Conservation (phyloP, 352 stramenopile species). For the Phytophthora multivora region DNA sequence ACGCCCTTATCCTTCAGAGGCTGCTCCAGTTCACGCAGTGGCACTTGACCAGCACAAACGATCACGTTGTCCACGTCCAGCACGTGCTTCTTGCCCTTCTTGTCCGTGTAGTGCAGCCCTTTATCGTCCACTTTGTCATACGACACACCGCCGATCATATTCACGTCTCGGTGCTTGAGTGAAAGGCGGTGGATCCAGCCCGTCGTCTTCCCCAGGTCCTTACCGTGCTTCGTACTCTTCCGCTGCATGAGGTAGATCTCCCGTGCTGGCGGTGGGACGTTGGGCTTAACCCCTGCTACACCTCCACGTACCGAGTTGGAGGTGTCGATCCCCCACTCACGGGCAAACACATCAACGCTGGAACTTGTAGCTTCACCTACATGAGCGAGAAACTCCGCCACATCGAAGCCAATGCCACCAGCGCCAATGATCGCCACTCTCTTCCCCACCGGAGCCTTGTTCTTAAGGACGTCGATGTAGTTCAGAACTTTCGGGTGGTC, state of each 20-base stretch:
- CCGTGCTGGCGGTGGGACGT: conserved; percentile 51
- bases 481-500: conserved; percentile 92
- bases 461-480: conserved; percentile 96
- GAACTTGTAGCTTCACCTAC: conserved; percentile 68
- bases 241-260: conserved; percentile 95
- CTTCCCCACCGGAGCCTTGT: conserved; percentile 89
- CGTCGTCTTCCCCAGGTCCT: conserved; percentile 94
- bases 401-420: conserved; percentile 98
- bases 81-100: conserved; percentile 79
- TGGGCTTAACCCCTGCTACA: conserved; percentile 60
- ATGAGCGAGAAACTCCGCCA: conserved; percentile 95
- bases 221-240: conserved; percentile 93
- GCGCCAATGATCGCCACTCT: conserved; percentile 96
- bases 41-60: conserved; percentile 95
- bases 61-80: conserved; percentile 96
- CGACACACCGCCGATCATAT: conserved; percentile 93
- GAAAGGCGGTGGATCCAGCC: conserved; percentile 97
- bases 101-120: conserved; percentile 94
- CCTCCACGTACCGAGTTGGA: conserved; percentile 84
- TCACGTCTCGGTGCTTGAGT: conserved; percentile 90
- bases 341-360: conserved; percentile 86
- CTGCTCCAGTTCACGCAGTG: conserved; percentile 88
- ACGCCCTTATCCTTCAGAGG: conserved; percentile 68
- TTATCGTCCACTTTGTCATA: conserved; percentile 96
- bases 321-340: conserved; percentile 95